Evolutionary conservation across 1,284 basidiomycete species (phyloP), one percentile per base, ranked within the genome.

Genomic region (Cryptococcus sp.): DNA sequence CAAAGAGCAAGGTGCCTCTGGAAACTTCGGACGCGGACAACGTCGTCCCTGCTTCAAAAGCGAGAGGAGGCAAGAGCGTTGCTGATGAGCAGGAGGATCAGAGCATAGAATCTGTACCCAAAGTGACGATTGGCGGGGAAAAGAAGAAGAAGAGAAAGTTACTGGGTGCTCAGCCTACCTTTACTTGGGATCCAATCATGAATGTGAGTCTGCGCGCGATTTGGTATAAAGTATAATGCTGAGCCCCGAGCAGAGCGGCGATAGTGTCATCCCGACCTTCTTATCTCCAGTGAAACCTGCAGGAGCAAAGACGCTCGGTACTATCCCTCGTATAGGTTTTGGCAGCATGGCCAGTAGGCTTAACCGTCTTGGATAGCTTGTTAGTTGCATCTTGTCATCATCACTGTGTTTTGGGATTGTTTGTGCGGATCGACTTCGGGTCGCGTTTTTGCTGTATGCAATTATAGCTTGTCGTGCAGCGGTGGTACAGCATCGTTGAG

Each of bases 131-230:
- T 16, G 46, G 50, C 3, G 50, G 16, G 16, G 68, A 65, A 56
- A 76, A 75, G 69, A 76, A 76, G 72, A 77, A 77, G 66, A 73
- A 71, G 57, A 61, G 72, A 40, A 68, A 70, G 43, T 57, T 77
- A 43, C 59, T 69, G 6, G 68, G 62, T 26, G 62, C 55, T 8
- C 62, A 67, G 41, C 61, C 74, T 0, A 59, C 68, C 23, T 77
- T 77, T 53, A 57, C 53, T 5, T 77, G 75, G 75, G 75, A 77
- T 58, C 66, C 70, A 5, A 66, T 77, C 46, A 50, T 75, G 59
- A 69, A 65, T 17, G 75, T 77, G 54, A 66, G 73, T 73, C 5
- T 34, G n/a, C 25, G 43, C 23, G 39, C 55, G n/a, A n/a, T n/a
- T 20, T 50, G 16, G 23, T 5, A 20, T 22, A 29, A 5, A 40